These are phyloP conservation scores for Endotrypanum monterogeii DNA, from an alignment of 208 protist genomes.

Conservation along the genomic window DNA sequence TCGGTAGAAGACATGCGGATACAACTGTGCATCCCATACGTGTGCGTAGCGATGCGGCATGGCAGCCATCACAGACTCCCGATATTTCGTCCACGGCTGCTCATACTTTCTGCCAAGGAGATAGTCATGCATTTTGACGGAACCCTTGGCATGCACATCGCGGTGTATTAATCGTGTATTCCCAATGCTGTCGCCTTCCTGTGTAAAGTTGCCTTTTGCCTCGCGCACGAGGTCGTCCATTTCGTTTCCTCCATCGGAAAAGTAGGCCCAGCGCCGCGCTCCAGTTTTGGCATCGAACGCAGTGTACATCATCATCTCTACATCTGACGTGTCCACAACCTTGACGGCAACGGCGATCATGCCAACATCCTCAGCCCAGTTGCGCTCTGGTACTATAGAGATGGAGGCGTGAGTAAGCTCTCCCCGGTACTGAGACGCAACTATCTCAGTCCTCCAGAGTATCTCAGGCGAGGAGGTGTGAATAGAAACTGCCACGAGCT, in stretches of 20 bases:
- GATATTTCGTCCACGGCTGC: slow-evolving; percentile 80
- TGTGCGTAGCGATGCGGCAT: slow-evolving; percentile 87
- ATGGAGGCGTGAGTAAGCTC: slow-evolving; percentile 58
- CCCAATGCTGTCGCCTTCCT: slow-evolving; percentile 3
- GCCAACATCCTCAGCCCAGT: slow-evolving; percentile 74
- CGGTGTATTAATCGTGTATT: not conserved
- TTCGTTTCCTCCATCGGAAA: slow-evolving; percentile 68
- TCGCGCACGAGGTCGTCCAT: slow-evolving; percentile 67
- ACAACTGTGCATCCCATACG: slow-evolving; percentile 77
- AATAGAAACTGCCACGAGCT: slow-evolving; percentile 22
- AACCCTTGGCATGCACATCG: slow-evolving; percentile 1
- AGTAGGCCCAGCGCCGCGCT: slow-evolving; percentile 69
- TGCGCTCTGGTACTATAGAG: slow-evolving; percentile 73
- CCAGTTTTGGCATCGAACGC: slow-evolving; percentile 77
- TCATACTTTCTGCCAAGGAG: slow-evolving; percentile 33
- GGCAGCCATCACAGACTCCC: slow-evolving; percentile 71
- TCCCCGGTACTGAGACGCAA: slow-evolving; percentile 20
- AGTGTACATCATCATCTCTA: slow-evolving; percentile 58
- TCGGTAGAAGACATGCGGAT: slow-evolving; percentile 71
- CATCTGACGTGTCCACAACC: slow-evolving; percentile 29
- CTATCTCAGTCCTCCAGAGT: slow-evolving; percentile 47
- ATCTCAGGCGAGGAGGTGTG: slow-evolving; percentile 21
- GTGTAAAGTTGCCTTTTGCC: slow-evolving; percentile 15
- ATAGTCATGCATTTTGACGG: not conserved
- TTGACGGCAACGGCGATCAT: slow-evolving; percentile 63